These are phyloP conservation scores for Lachnellula hyalina DNA, from an alignment of 2,329 filamentous ascomycete genomes.

Conservation along the genomic window DNA sequence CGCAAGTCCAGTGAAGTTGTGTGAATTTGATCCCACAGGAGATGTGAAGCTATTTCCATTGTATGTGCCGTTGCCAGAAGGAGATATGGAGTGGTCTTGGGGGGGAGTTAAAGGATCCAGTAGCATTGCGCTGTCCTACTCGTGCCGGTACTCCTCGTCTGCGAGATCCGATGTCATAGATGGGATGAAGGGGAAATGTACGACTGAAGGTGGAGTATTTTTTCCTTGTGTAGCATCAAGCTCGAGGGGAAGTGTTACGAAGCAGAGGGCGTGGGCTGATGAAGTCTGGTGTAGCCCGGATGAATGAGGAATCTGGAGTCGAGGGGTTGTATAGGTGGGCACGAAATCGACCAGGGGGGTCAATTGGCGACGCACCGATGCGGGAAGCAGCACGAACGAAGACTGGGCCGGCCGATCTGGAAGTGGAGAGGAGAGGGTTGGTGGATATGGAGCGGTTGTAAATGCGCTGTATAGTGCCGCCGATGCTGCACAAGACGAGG, in stretches of 20 bases:
- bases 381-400: not conserved
- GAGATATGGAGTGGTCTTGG: constrained; percentile 18
- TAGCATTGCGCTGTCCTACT: constrained; percentile 24
- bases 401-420: constrained; percentile 1
- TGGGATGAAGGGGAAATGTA: constrained; percentile 12
- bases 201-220: constrained; percentile 7
- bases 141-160: constrained; percentile 8
- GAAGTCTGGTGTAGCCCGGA: constrained; percentile 13
- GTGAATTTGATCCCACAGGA: not conserved
- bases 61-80: constrained; percentile 11
- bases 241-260: constrained; percentile 5
- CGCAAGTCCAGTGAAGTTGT: not conserved
- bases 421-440: not conserved
- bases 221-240: constrained; percentile 16
- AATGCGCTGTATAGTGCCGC: not conserved
- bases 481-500: constrained; percentile 3
- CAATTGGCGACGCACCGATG: not conserved
- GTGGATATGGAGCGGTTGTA: not conserved
- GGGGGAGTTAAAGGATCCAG: constrained; percentile 23
- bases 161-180: constrained; percentile 15
- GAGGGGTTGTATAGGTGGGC: constrained; percentile 3
- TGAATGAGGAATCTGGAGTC: constrained; percentile 16
- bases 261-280: constrained; percentile 4
- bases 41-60: constrained; percentile 11
- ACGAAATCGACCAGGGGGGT: not conserved